Evolutionary conservation across 352 stramenopile genomes (phyloP).

Genomic region (Phytophthora lateralis): DNA sequence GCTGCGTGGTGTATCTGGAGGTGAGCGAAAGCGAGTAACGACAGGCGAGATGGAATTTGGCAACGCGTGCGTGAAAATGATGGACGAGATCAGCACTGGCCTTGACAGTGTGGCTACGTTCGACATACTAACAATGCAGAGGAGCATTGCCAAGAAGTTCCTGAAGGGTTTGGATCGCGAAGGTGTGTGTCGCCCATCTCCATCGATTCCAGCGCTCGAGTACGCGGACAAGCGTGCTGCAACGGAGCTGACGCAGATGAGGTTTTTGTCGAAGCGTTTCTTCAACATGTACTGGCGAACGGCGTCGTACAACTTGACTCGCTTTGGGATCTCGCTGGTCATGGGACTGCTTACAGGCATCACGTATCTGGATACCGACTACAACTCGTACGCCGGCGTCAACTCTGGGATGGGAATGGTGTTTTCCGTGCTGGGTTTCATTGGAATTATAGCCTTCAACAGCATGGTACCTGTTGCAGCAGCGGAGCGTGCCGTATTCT

Average conservation of each 20-base stretch:
- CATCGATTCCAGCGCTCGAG: slow-evolving; percentile 3
- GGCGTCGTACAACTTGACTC: slow-evolving; percentile 23
- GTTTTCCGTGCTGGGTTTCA: slow-evolving; percentile 8
- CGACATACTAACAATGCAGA: slow-evolving; percentile 23
- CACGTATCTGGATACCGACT: slow-evolving; percentile 10
- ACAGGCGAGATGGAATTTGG: slow-evolving; percentile 84
- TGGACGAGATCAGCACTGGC: slow-evolving; percentile 31
- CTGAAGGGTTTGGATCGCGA: slow-evolving; percentile 15
- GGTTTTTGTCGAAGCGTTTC: slow-evolving; percentile 13
- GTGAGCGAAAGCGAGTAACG: slow-evolving; percentile 72
- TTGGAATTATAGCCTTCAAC: slow-evolving; percentile 12
- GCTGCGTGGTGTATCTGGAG: slow-evolving; percentile 62
- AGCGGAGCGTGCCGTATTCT: slow-evolving; percentile 12
- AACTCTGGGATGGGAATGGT: slow-evolving; percentile 24
- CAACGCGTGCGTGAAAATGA: slow-evolving; percentile 26
- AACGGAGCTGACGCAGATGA: slow-evolving; percentile 24
- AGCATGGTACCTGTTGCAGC: slow-evolving; percentile 8
- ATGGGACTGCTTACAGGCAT: slow-evolving; percentile 4
- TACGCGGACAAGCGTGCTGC: slow-evolving; percentile 20
- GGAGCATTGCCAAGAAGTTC: slow-evolving; percentile 29
- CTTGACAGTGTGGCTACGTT: slow-evolving; percentile 25
- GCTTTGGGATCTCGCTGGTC: slow-evolving; percentile 5
- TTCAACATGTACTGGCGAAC: slow-evolving; percentile 22
- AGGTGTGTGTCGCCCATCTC: slow-evolving; percentile 4
- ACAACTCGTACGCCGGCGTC: slow-evolving; percentile 11